phyloP scores from a whole-genome alignment of 805 yeast species.

The Ogataea methanolica region DNA sequence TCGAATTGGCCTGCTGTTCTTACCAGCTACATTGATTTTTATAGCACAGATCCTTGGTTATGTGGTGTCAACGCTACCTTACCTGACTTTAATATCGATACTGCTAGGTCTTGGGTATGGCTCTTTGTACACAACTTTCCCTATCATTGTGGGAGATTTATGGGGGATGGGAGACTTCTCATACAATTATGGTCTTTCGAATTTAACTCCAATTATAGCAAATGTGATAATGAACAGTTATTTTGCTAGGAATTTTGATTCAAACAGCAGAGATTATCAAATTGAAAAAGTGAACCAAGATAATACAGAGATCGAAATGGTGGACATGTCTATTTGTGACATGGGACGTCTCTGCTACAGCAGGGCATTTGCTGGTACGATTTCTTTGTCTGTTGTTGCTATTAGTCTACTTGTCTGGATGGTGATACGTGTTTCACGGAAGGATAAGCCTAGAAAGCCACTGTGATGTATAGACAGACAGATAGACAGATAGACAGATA shows the following conservation, averaged over 20 bases:
- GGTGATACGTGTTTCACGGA: background rate
- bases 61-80: constrained; percentile 27
- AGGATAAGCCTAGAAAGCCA: background rate
- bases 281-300: background rate
- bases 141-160: constrained; percentile 69
- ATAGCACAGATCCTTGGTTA: constrained; percentile 48
- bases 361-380: constrained; percentile 36
- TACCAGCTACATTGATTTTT: constrained; percentile 46
- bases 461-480: background rate
- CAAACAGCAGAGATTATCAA: constrained; percentile 23
- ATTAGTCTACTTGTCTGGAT: background rate
- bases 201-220: constrained; percentile 61
- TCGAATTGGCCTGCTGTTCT: constrained; percentile 43
- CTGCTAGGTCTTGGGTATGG: constrained; percentile 71
- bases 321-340: constrained; percentile 16
- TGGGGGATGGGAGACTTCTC: constrained; percentile 68
- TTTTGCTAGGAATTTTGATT: constrained; percentile 63
- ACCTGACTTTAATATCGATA: constrained; percentile 48
- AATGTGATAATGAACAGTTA: constrained; percentile 54
- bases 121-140: constrained; percentile 63
- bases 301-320: constrained; percentile 1
- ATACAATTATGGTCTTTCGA: constrained; percentile 70
- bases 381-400: background rate
- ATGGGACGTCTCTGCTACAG: constrained; percentile 30
- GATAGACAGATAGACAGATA: too few relatives aligned